phyloP scores from a whole-genome alignment of 176 grass and related monocot genomes.

The Oryza meyeriana region DNA sequence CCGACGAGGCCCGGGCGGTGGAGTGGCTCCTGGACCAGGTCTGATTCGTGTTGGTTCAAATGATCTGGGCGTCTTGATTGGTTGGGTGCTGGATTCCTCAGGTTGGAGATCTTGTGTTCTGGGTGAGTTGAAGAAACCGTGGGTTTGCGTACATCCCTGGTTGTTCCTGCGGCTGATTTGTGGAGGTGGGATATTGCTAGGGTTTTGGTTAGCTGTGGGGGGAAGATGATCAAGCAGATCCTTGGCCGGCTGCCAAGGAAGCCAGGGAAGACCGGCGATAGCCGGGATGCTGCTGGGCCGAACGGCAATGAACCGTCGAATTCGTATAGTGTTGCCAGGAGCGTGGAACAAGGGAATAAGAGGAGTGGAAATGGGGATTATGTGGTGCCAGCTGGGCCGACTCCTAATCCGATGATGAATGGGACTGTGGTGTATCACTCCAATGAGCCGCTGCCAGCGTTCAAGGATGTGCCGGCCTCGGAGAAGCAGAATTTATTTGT shows the following conservation, averaged over 20 bases:
- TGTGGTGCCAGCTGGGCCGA: slow-evolving; percentile 32
- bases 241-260: slow-evolving; percentile 80
- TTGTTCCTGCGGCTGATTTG: slow-evolving; percentile 4
- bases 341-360: slow-evolving; percentile 53
- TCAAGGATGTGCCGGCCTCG: slow-evolving; percentile 74
- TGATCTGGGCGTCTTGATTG: slow-evolving; percentile 35
- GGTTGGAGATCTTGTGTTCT: slow-evolving; percentile 39
- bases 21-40: slow-evolving; percentile 29
- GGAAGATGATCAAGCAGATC: slow-evolving; percentile 93
- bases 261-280: slow-evolving; percentile 68
- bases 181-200: slow-evolving; percentile 12
- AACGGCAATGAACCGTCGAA: slow-evolving; percentile 52
- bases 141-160: slow-evolving; percentile 20
- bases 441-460: slow-evolving; percentile 71
- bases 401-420: slow-evolving; percentile 37
- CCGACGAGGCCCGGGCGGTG: slow-evolving; percentile 18
- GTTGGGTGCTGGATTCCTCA: slow-evolving; percentile 6
- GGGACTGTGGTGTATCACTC: slow-evolving; percentile 44
- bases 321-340: slow-evolving; percentile 56
- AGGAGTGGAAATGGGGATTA: slow-evolving; percentile 53
- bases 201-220: slow-evolving; percentile 27
- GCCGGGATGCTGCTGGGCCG: slow-evolving; percentile 47
- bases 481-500: slow-evolving; percentile 84
- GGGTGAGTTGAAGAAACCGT: slow-evolving; percentile 7
- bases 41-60: slow-evolving; percentile 31